Base-by-base conservation (phyloP, 179 eudicot species). In the Gypsophila paniculata region DNA sequence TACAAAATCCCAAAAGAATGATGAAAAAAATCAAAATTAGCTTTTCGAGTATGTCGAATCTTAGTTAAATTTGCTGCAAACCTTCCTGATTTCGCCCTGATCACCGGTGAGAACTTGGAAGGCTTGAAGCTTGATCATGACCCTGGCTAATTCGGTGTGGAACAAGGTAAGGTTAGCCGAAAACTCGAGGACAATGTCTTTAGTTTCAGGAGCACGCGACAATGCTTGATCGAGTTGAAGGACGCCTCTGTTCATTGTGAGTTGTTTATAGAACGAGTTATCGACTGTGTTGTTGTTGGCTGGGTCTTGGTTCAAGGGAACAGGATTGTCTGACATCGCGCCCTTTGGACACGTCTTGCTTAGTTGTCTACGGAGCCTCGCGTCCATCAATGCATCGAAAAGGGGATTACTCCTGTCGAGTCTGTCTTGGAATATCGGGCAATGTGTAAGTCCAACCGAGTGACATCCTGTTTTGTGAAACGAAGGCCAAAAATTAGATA, bases 381-480 rank as follows among this genome's bases (percentile, higher is more conserved):
- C 0, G 76, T 83, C 78, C 69, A 87, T 74, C 0, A 58, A 21
- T 5, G 82, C 73, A 51, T 85, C 88, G 0, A 72, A 84, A 14
- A 34, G 46, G 57, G 63, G 68, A 0, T 72, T 74, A n/a, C 38
- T 68, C 36, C 65, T 65, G 74, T 77, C 71, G 1, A 86, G 59
- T 6, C 86, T 36, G 52, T 19, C 32, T 70, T 68, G 53, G 71
- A 86, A 64, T 57, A 76, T 2, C 11, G 65, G 44, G 15, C 90
- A 86, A 13, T 77, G 86, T 59, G 86, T 80, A 6, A 82, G 73
- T 68, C 90, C 90, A 9, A 85, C 83, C 0, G 84, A 62, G 75
- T 86, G 90, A 11, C 76, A 77, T 29, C 90, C 90, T 86, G 52
- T 48, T 68, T 4, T 15, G 17, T 46, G 9, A 11, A 46, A 8